Conservation (phyloP, 1,284 basidiomycete species). For the Rhodotorula sp. region DNA sequence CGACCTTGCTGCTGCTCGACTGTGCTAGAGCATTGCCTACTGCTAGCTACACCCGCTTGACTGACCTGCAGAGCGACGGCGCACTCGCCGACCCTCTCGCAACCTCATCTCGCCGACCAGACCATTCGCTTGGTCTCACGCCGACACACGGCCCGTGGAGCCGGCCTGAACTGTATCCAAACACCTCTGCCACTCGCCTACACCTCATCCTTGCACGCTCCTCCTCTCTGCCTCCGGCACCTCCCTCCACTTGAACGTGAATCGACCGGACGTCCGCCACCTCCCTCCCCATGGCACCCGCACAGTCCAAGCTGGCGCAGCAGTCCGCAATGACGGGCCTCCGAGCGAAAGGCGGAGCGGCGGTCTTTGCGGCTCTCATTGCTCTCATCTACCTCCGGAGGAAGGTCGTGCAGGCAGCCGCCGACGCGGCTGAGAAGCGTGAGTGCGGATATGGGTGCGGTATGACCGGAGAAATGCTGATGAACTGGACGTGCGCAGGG, state of each 20-base stretch:
- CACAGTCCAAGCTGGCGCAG: slow-evolving; percentile 17
- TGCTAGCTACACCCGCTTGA: too few relatives aligned
- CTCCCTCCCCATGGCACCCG: slow-evolving; percentile 19
- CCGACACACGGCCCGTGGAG: too few relatives aligned
- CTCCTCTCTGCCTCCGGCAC: not conserved
- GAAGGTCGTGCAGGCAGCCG: slow-evolving; percentile 13
- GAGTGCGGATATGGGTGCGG: not conserved
- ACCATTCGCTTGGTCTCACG: too few relatives aligned
- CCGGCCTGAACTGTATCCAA: not conserved
- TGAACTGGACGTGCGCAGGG: not conserved
- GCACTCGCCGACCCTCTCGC: too few relatives aligned
- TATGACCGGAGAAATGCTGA: not conserved
- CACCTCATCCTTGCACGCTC: not conserved
- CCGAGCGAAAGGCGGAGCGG: not conserved
- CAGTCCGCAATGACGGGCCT: not conserved
- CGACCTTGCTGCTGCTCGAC: too few relatives aligned
- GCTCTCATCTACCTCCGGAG: slow-evolving; percentile 18
- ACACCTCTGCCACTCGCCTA: not conserved
- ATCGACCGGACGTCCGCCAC: not conserved
- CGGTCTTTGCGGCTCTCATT: slow-evolving; percentile 16
- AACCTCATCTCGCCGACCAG: too few relatives aligned
- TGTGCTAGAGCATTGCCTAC: too few relatives aligned
- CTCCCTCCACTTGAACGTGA: not conserved
- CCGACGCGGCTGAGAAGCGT: slow-evolving; percentile 21
- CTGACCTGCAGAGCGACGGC: too few relatives aligned